Conservation (phyloP, 768 basidiomycete species). For the Rossbeevera mucosa region DNA sequence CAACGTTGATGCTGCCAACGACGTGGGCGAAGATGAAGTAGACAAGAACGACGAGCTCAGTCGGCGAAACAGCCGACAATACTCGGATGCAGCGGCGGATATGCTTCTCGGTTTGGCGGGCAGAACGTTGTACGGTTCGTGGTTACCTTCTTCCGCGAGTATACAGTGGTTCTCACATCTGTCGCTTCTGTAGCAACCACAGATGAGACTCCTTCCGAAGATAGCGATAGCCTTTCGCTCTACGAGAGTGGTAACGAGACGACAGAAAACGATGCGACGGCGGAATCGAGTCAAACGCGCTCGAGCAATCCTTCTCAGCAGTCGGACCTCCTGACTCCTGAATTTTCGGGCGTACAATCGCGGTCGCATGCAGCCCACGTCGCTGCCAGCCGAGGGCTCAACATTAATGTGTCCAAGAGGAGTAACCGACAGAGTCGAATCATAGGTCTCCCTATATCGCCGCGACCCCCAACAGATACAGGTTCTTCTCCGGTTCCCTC, state of each 20-base stretch:
- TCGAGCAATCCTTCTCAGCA: constrained; percentile 36
- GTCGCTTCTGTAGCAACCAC: constrained; percentile 33
- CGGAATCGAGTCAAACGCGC: constrained; percentile 40
- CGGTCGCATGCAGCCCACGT: constrained; percentile 51
- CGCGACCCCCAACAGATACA: constrained; percentile 23
- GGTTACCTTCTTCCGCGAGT: not conserved
- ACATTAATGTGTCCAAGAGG: constrained; percentile 54
- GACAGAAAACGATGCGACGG: constrained; percentile 52
- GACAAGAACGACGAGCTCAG: constrained; percentile 39
- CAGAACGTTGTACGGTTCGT: constrained; percentile 60
- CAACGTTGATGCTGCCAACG: constrained; percentile 57
- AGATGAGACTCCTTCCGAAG: constrained; percentile 64
- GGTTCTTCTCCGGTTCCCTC: constrained; percentile 13
- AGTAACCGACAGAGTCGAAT: constrained; percentile 62
- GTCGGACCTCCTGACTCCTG: constrained; percentile 18
- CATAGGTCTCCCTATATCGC: constrained; percentile 55
- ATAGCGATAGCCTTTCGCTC: constrained; percentile 62
- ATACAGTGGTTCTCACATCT: constrained; percentile 1
- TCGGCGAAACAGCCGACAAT: constrained; percentile 79
- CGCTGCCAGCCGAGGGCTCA: constrained; percentile 69
- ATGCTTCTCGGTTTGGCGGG: constrained; percentile 74
- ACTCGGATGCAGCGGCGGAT: constrained; percentile 80
- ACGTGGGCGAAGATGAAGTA: constrained; percentile 15
- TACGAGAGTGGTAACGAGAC: constrained; percentile 77
- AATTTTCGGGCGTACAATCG: constrained; percentile 32